phyloP scores from a whole-genome alignment of 768 basidiomycete genomes.

The Suillus placidus region DNA sequence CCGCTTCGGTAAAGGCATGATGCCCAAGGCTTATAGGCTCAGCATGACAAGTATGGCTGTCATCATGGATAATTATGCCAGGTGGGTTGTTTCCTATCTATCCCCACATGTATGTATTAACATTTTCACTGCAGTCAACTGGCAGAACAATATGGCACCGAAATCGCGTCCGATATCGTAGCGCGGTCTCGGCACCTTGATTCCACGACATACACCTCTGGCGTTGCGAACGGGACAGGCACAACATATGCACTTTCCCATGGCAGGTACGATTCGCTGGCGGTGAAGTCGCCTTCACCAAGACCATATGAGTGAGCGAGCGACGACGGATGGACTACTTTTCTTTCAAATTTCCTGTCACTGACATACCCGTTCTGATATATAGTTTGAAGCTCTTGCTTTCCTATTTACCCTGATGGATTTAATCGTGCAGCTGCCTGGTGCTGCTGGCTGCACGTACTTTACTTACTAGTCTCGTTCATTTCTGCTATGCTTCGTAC shows the following conservation, averaged over 20 bases:
- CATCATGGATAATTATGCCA: conserved; percentile 85
- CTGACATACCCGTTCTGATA: neutral
- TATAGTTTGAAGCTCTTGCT: neutral
- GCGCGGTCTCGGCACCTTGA: conserved; percentile 54
- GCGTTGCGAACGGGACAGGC: neutral
- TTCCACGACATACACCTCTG: conserved; percentile 23
- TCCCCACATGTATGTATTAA: neutral
- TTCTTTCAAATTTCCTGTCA: neutral
- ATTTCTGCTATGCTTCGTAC: neutral
- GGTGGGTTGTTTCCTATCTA: conserved; percentile 42
- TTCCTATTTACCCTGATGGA: neutral
- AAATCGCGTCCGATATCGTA: conserved; percentile 61
- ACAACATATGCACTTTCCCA: conserved; percentile 59
- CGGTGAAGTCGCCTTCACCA: neutral
- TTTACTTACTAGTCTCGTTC: neutral
- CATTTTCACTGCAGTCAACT: conserved; percentile 52
- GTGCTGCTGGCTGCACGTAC: neutral
- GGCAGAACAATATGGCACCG: conserved; percentile 71
- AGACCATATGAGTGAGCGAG: neutral
- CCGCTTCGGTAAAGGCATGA: conserved; percentile 75
- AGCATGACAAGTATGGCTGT: conserved; percentile 75
- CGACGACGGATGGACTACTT: neutral
- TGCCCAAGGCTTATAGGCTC: conserved; percentile 68
- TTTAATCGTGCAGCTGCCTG: conserved; percentile 11
- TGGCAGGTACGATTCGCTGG: neutral